phyloP scores from a whole-genome alignment of 495 filamentous ascomycete species.

The Talaromyces proteolyticus region DNA sequence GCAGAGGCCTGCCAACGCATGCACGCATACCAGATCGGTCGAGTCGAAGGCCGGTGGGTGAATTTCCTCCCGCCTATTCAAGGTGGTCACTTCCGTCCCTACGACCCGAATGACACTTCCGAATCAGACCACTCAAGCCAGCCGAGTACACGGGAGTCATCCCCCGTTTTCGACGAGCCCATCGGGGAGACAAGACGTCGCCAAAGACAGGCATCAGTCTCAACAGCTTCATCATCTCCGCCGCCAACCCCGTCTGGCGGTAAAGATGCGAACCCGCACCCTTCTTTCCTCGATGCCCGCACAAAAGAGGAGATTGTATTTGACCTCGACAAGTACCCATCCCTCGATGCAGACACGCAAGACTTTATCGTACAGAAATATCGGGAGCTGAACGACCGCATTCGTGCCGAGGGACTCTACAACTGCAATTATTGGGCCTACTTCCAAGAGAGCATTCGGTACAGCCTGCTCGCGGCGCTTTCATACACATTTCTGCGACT shows the following conservation, averaged over 20 bases:
- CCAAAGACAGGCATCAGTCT: conserved; percentile 22
- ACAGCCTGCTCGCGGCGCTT: conserved; percentile 60
- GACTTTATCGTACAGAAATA: conserved; percentile 76
- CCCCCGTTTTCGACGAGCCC: conserved; percentile 59
- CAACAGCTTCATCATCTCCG: conserved; percentile 28
- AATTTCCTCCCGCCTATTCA: conserved; percentile 94
- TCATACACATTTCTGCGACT: conserved; percentile 58
- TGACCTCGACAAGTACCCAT: conserved; percentile 77
- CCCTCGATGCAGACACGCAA: conserved; percentile 71
- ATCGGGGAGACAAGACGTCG: conserved; percentile 28
- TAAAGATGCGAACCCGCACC: conserved; percentile 26
- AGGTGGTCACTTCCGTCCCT: conserved; percentile 73
- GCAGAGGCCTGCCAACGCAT: conserved; percentile 69
- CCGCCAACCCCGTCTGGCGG: conserved; percentile 22
- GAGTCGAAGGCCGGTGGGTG: conserved; percentile 73
- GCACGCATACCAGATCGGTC: conserved; percentile 77
- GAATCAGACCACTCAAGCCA: conserved; percentile 37
- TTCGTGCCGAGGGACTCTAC: conserved; percentile 72
- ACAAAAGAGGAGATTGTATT: conserved; percentile 70
- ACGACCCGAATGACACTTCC: conserved; percentile 29
- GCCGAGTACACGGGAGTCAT: conserved; percentile 43
- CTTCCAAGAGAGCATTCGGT: conserved; percentile 68
- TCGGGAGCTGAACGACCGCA: conserved; percentile 61
- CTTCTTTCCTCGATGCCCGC: conserved; percentile 65
- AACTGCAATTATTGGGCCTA: conserved; percentile 84